A percentile compares a stretch with the other conserved stretches of the same genome.
Evolutionary conservation across 2,329 filamentous ascomycete genomes (phyloP).

Genomic region (Colletotrichum lindemuthianum): DNA sequence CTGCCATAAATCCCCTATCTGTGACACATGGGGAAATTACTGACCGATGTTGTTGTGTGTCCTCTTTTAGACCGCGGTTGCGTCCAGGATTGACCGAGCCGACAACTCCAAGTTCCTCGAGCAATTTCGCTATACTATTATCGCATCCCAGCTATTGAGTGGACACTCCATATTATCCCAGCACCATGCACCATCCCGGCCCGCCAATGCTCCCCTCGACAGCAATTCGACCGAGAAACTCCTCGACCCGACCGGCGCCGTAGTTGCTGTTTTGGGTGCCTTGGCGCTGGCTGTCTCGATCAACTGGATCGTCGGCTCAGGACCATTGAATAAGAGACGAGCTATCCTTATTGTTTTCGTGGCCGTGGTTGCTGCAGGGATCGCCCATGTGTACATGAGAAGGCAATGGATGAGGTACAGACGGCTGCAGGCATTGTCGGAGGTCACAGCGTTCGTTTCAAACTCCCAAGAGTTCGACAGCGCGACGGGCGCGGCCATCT

Average conservation of each 20-base stretch:
- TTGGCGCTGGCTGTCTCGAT: conserved; percentile 76
- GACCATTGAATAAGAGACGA: conserved; percentile 66
- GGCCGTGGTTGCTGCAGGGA: conserved; percentile 62
- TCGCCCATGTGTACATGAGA: conserved; percentile 77
- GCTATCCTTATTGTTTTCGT: conserved; percentile 57
- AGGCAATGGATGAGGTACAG: conserved; percentile 86
- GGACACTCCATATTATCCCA: conserved; percentile 68
- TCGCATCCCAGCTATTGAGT: conserved; percentile 88
- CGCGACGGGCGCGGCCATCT: conserved; percentile 77
- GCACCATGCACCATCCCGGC: conserved; percentile 40
- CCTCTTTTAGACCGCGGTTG: conserved; percentile 69
- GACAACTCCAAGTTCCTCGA: conserved; percentile 90
- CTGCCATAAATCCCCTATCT: conserved; percentile 10
- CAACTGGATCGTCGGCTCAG: conserved; percentile 72
- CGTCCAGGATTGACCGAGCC: conserved; percentile 76
- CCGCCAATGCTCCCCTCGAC: conserved; percentile 38
- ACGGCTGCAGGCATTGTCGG: conserved; percentile 76
- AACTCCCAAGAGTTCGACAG: conserved; percentile 85
- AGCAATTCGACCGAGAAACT: conserved; percentile 45
- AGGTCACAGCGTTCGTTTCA: conserved; percentile 74
- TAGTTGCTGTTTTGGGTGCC: conserved; percentile 71
- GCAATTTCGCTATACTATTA: conserved; percentile 91
- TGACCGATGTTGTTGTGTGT: conserved; percentile 33
- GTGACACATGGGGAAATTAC: conserved; percentile 38
- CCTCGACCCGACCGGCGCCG: conserved; percentile 54